These are phyloP conservation scores for Termitomyces sp. DNA, from an alignment of 768 basidiomycete genomes.

Conservation along the genomic window DNA sequence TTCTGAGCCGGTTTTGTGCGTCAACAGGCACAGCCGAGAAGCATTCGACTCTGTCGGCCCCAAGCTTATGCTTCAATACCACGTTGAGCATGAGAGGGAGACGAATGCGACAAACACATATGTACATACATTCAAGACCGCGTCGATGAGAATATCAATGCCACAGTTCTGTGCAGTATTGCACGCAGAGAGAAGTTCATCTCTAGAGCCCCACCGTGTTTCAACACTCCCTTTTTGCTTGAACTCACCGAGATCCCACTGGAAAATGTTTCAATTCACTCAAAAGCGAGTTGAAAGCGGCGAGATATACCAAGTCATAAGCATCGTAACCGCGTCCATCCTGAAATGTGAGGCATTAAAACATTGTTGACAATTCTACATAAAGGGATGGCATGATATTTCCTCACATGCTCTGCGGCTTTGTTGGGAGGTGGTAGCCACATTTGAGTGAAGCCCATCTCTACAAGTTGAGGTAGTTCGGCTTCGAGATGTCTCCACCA, in stretches of 20 bases:
- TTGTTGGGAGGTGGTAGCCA: constrained; percentile 88
- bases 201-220: constrained; percentile 87
- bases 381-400: not conserved
- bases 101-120: constrained; percentile 26
- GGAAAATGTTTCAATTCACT: not conserved
- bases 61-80: constrained; percentile 69
- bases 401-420: constrained; percentile 51
- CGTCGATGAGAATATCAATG: constrained; percentile 79
- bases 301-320: constrained; percentile 66
- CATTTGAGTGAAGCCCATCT: constrained; percentile 73
- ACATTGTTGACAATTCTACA: too few relatives aligned
- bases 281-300: not conserved
- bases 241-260: constrained; percentile 92
- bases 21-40: constrained; percentile 73
- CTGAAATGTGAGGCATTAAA: too few relatives aligned
- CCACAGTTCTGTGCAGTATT: constrained; percentile 61
- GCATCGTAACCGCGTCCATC: constrained; percentile 79
- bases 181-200: constrained; percentile 72
- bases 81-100: constrained; percentile 7
- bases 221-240: constrained; percentile 64
- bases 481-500: constrained; percentile 80
- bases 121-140: constrained; percentile 85
- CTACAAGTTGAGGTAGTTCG: constrained; percentile 59
- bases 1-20: constrained; percentile 59
- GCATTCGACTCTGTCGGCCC: constrained; percentile 72